Evolutionary conservation across 139 green algal genomes (phyloP), one percentile per base, ranked within the genome.

Genomic region (Penium margaritaceum): DNA sequence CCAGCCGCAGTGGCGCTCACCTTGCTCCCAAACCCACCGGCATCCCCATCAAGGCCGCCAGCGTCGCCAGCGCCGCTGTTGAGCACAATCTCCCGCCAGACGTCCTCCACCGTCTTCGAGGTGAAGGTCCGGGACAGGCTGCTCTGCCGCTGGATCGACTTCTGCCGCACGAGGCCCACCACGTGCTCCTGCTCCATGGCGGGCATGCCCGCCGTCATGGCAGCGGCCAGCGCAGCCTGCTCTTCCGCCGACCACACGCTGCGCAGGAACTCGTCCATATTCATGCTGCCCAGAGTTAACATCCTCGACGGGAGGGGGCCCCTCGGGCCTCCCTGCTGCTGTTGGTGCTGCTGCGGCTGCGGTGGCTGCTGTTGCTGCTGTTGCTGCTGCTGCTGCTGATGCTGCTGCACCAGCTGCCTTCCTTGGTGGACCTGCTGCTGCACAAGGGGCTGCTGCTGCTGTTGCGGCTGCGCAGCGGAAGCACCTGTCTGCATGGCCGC

Each of bases 251-350:
- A 43, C 35, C 67, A 81, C 6, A 81, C n/a, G 33, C 30, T 78
- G 37, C 66, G 72, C 29, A 81, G 54, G 29, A 81, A 78, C n/a
- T 81, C 74, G 29, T 77, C 67, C 67, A 81, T 78, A 35, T 77
- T 77, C 67, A 81, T 78, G 65, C n/a, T n/a, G n/a, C n/a, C n/a
- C n/a, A n/a, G n/a, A n/a, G n/a, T n/a, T n/a, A n/a, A n/a, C n/a
- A n/a, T n/a, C n/a, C n/a, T n/a, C n/a, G n/a, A n/a, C n/a, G n/a
- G n/a, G n/a, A n/a, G n/a, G n/a, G n/a, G n/a, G n/a, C n/a, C n/a
- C n/a, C n/a, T n/a, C n/a, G n/a, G n/a, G n/a, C n/a, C n/a, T n/a
- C n/a, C n/a, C n/a, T n/a, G n/a, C n/a, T n/a, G n/a, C n/a, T n/a
- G n/a, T n/a, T n/a, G n/a, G n/a, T n/a, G n/a, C n/a, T n/a, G n/a